Conservation (phyloP, 1,284 basidiomycete species). For the Papiliotrema laurentii region DNA sequence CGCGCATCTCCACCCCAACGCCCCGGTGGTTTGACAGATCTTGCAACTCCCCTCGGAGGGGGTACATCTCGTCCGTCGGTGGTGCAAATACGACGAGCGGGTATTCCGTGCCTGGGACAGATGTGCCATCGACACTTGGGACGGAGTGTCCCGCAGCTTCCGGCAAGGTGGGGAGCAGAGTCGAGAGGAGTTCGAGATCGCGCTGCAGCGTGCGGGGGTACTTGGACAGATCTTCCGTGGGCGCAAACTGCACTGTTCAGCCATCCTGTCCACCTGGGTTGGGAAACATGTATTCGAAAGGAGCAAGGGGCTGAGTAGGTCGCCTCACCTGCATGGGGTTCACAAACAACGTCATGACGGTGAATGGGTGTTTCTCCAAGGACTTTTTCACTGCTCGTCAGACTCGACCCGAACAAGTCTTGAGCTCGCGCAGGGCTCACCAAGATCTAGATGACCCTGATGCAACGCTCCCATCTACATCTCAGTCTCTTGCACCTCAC, state of each 20-base stretch:
- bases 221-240: constrained; percentile 83
- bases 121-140: background rate
- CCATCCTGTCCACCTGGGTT: no score
- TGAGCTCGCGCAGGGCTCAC: constrained; percentile 50
- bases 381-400: constrained; percentile 54
- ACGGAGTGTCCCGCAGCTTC: background rate
- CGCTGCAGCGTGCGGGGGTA: constrained; percentile 75
- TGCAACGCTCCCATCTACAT: constrained; percentile 85
- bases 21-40: constrained; percentile 72
- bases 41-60: constrained; percentile 69
- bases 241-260: constrained; percentile 66
- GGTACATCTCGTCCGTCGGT: constrained; percentile 76
- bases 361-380: constrained; percentile 72
- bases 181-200: constrained; percentile 55
- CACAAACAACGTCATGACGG: constrained; percentile 92
- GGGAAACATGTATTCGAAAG: background rate
- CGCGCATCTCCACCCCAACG: constrained; percentile 86
- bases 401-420: background rate
- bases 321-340: constrained; percentile 69
- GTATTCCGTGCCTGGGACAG: background rate
- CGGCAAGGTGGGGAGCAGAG: constrained; percentile 54
- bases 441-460: constrained; percentile 83
- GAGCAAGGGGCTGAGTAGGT: background rate
- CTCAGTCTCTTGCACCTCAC: background rate
- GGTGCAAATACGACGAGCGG: constrained; percentile 76